Base-by-base conservation (phyloP, 306 rosid genomes). In the Sicyos edulis region DNA sequence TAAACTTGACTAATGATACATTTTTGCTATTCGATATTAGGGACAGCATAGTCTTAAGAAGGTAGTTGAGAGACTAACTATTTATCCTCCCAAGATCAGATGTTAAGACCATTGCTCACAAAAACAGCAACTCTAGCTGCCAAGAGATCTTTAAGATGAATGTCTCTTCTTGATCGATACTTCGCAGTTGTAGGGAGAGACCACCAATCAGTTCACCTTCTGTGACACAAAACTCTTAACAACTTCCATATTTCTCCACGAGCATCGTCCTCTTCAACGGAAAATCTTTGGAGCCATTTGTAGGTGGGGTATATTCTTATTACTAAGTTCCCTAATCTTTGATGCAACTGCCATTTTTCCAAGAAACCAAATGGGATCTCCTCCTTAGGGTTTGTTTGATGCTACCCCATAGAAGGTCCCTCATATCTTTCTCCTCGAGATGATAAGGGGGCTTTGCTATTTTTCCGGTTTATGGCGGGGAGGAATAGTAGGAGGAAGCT, bases 271-370 rank as follows among this genome's bases (percentile, higher is more conserved):
- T 62, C 14, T 16, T 34, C 3, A 0, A 8, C 16, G 3, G 50
- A 9, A 34, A 62, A 34, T 34, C 68, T 8, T 62, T 4, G 68
- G n/a, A 34, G 22, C 20, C 49, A 16, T 16, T n/a, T 62, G 7
- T 32, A 15, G 19, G 52, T 24, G 19, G 0, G 52, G 70, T 64
- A n/a, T 64, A 17, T 17, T 40, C 70, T 64, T 42, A 64, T 64
- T 42, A 17, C 70, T 19, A 42, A 42, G 32, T 40, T 64, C 70
- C n/a, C n/a, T n/a, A n/a, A n/a, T n/a, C n/a, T n/a, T n/a, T n/a
- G n/a, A n/a, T n/a, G n/a, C n/a, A n/a, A n/a, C n/a, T n/a, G n/a
- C n/a, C 17, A 2, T 9, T 34, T 37, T n/a, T 16, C 8, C 24
- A 62, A 37, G 24, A 8, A 37, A 62, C 69, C 69, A n/a, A 62